Evolutionary conservation across 192 early-diverging fungal species (phyloP).

Genomic region (Tieghemiomyces parasiticus): DNA sequence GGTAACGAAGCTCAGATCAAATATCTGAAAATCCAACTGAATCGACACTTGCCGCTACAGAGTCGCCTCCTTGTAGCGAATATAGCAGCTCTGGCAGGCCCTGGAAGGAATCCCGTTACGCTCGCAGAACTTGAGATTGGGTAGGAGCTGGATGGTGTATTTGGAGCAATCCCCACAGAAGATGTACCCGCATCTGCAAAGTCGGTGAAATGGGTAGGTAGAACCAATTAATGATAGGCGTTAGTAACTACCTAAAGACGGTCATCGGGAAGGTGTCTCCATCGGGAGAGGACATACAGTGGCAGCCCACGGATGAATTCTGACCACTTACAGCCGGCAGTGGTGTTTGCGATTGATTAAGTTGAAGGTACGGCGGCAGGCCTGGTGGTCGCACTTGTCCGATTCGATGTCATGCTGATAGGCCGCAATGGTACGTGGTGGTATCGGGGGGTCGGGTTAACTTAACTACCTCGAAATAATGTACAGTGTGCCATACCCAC

Average conservation of each 20-base stretch:
- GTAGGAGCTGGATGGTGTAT: constrained; percentile 2
- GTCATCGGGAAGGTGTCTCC: background rate
- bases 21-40: no score
- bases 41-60: no score
- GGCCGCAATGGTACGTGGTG: background rate
- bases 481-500: no score
- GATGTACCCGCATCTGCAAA: constrained; percentile 8
- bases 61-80: constrained; percentile 1
- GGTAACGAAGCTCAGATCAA: no score
- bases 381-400: constrained; percentile 5
- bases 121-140: background rate
- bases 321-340: constrained; percentile 1
- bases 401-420: constrained; percentile 1
- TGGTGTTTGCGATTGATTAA: constrained; percentile 2
- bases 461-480: no score
- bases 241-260: background rate
- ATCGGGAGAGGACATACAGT: background rate
- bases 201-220: background rate
- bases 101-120: background rate
- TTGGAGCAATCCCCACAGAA: background rate
- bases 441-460: background rate
- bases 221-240: background rate
- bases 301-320: background rate
- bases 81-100: constrained; percentile 4
- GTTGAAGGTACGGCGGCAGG: background rate